Evolutionary conservation across 176 grass and related monocot species (phyloP).

Genomic region (Ensete ventricosum): DNA sequence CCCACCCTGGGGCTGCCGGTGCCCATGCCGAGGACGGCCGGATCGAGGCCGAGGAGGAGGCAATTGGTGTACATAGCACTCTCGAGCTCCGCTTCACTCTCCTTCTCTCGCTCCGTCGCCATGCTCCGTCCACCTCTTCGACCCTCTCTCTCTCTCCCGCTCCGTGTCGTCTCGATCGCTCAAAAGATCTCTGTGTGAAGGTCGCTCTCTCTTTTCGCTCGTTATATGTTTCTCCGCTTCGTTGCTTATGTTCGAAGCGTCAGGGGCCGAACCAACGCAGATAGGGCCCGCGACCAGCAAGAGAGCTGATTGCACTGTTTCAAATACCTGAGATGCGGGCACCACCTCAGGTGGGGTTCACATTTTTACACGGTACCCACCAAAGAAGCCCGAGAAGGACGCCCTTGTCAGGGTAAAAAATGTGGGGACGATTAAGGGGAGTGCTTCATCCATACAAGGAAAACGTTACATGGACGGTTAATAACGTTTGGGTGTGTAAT

Average conservation of each 20-base stretch:
- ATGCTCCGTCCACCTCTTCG: slow-evolving; percentile 26
- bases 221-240: background rate
- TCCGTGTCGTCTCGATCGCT: background rate
- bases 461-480: too few relatives aligned
- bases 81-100: slow-evolving; percentile 99
- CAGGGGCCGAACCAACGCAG: background rate
- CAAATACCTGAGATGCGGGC: background rate
- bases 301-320: slow-evolving; percentile 7
- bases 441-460: too few relatives aligned
- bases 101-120: slow-evolving; percentile 96
- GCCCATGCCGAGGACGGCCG: slow-evolving; percentile 52
- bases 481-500: too few relatives aligned
- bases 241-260: slow-evolving; percentile 15
- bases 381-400: too few relatives aligned
- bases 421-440: too few relatives aligned
- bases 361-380: too few relatives aligned
- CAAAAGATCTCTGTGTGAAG: background rate
- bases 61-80: slow-evolving; percentile 99
- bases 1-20: slow-evolving; percentile 40
- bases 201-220: slow-evolving; percentile 10
- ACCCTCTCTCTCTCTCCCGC: slow-evolving; percentile 4
- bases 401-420: too few relatives aligned
- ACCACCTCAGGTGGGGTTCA: too few relatives aligned
- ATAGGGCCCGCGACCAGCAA: background rate
- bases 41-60: slow-evolving; percentile 92